Evolutionary conservation across 2,329 filamentous ascomycete genomes (phyloP), one percentile per base, ranked within the genome.

Genomic region (Aotearoamyces nothofagi): DNA sequence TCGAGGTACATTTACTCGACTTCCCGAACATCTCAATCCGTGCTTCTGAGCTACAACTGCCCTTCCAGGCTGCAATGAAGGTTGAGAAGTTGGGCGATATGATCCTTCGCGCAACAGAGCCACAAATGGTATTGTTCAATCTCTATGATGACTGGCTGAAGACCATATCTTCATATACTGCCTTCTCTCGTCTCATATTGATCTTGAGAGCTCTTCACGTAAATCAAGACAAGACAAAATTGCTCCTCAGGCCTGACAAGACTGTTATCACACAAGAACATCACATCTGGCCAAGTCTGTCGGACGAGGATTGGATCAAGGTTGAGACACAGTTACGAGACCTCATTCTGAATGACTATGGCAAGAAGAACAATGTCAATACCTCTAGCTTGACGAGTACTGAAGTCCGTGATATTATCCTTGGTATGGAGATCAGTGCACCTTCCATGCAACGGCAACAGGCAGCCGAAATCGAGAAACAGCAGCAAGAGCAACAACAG

Each of bases 341-440:
- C 61, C 61, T 98, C 40, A 98, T 98, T 45, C 52, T 98, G 42
- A 94, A 96, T 42, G 90, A 98, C 51, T 98, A 98, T 51, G 90
- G 90, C 50, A 98, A 96, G 70, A 98, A 98, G 69, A 98, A 98
- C 63, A 98, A 96, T 44, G 90, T 98, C 61, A 98, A 98, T 45
- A 87, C 90, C 9, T 92, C 92, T 10, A 93, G 84, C 52, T 65
- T 98, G 56, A 98, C 90, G 1, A 93, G 75, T 50, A 93, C 81
- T 45, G 90, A 98, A 69, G 90, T 98, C 28, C 77, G 90, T 44
- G 90, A 98, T 49, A 96, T 98, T 46, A 98, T 98, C 44, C 59
- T 98, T 38, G 90, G 90, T 67, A 98, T 98, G 92, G 92, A 98
- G 53, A 98, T 98, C 34, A 93, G 83, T 34, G 92, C 90, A 15